Base-by-base conservation (phyloP, 371 early-diverging fungal species). In the Mortierella sp. region DNA sequence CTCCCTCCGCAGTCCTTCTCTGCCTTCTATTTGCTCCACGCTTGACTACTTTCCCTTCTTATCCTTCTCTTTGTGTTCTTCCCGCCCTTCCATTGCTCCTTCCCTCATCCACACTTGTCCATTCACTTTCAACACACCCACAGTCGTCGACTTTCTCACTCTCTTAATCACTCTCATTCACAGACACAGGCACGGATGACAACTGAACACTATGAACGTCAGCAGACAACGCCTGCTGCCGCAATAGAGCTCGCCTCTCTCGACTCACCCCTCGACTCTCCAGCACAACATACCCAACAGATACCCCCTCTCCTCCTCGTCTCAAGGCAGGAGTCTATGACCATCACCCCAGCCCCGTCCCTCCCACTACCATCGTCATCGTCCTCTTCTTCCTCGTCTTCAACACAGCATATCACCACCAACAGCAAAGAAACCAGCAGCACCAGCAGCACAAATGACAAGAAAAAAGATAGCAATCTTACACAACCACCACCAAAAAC, bases 261-360 rank as follows among this genome's bases (percentile, higher is more conserved):
- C 31, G 61, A 61, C 61, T 61, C 19, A 19, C 61, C 61, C 2
- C 34, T 61, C 34, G 61, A 61, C 34, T 61, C 61, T 34, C 61
- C 31, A 19, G 31, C 31, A 61, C 61, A 31, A 19, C 69, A 19
- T 44, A 67, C 34, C 2, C 40, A 67, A 71, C 11, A 48, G 34
- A 71, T 71, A 34, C 8, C 61, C 34, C 50, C 50, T 50, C 34
- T 34, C 43, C 6, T 40, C 43, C 43, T 40, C 43, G 43, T 40
- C 34, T 1, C 61, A 61, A 14, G 61, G 19, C 61, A 34, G 16
- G 61, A 61, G 34, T 61, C 61, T 61, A 61, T 61, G 61, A 31
- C 37, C 34, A 61, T 61, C 61, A 59, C 59, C 14, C 59, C 28
- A 59, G 59, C 34, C 59, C 59, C 59, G 28, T 57, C 57, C 57